Evolutionary conservation across 495 filamentous ascomycete genomes (phyloP), one percentile per base, ranked within the genome.

Genomic region (Cercophora newfieldiana): DNA sequence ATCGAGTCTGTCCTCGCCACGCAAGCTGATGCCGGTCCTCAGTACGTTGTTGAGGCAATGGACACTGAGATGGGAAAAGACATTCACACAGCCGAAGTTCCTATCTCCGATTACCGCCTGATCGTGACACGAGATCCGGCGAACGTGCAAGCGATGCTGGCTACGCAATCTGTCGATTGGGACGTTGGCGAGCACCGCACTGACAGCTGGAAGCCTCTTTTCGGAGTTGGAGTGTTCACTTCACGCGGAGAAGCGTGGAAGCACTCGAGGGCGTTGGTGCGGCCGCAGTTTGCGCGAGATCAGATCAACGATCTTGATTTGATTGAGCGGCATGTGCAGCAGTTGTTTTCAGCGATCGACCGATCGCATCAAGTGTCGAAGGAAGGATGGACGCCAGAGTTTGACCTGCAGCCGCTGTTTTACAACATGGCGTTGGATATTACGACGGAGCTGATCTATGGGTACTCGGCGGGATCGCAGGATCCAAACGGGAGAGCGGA

Each of bases 191-290:
- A 79, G 16, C 48, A 74, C 14, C 79, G 89, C 18, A 68, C 77
- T 10, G 71, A 75, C 0, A 77, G 71, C 30, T 83, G 89, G 74
- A 73, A 67, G 24, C 86, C 86, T 0, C 68, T 92, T 3, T 71
- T 92, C 0, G 90, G 90, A 7, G 71, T 84, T 50, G 90, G 90
- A 25, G 89, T 94, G 65, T 93, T 94, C 71, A 88, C 87, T 0
- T 79, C 81, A 3, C 86, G 91, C 69, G 91, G 90, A 16, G 75
- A 77, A 14, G 73, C 70, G 10, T 94, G 90, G 91, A 83, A 86
- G 66, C 82, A 87, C 59, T 88, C 87, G 7, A 76, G 89, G 2
- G 81, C 85, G 0, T 76, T 90, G 53, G 73, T 92, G 7, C 78
- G 87, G 3, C 90, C 90, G 0, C 86, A 86, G 56, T 93, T 93